Conservation (phyloP, 306 rosid genomes). For the Glycine soja region DNA sequence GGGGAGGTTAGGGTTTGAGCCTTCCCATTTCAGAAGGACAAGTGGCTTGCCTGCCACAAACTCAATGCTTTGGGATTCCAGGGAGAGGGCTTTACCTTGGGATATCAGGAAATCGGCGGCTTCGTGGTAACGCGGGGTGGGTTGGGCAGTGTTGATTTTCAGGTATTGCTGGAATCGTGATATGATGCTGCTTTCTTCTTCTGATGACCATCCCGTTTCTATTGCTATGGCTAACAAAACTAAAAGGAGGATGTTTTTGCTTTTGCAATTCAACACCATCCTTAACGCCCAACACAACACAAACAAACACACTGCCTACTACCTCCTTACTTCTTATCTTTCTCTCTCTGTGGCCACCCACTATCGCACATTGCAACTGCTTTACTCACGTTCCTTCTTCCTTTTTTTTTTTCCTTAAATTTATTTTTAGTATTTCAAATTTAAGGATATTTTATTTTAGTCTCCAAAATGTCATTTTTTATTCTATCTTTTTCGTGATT, state of each 20-base stretch:
- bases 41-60: constrained; percentile 72
- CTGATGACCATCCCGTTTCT: background rate
- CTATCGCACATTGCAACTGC: too few relatives aligned
- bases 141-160: constrained; percentile 84
- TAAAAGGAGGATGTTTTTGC: constrained; percentile 5
- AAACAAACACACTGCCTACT: background rate
- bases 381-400: too few relatives aligned
- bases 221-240: constrained; percentile 17
- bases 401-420: too few relatives aligned
- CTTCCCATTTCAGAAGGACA: constrained; percentile 82
- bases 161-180: constrained; percentile 86
- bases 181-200: constrained; percentile 40
- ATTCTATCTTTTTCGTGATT: too few relatives aligned
- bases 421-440: too few relatives aligned
- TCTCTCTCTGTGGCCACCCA: too few relatives aligned
- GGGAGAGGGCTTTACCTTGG: constrained; percentile 70
- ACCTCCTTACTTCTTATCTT: background rate
- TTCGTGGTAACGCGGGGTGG: constrained; percentile 70
- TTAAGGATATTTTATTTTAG: too few relatives aligned
- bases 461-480: too few relatives aligned
- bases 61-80: constrained; percentile 70
- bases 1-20: constrained; percentile 67
- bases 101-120: constrained; percentile 64
- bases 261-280: background rate
- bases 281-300: too few relatives aligned